Evolutionary conservation across 345 rosid species (phyloP).

Genomic region (Turnera subulata): DNA sequence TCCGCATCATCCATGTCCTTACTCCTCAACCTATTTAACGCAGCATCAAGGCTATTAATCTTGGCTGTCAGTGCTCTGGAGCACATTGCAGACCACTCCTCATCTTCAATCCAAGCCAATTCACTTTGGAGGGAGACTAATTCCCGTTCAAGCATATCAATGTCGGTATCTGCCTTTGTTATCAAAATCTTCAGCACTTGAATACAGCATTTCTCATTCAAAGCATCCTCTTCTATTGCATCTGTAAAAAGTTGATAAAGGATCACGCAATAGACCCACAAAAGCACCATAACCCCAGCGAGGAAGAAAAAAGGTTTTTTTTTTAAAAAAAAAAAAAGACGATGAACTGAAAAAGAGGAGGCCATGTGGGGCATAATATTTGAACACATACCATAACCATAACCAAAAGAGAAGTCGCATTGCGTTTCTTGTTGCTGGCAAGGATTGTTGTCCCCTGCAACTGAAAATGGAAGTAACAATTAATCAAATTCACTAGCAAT

Average conservation of each 20-base stretch:
- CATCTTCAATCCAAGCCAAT: constrained; percentile 46
- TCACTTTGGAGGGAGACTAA: constrained; percentile 39
- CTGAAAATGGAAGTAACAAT: constrained; percentile 13
- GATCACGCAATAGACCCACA: constrained; percentile 5
- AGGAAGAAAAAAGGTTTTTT: no score
- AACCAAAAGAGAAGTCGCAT: constrained; percentile 40
- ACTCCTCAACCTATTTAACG: constrained; percentile 35
- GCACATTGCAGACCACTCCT: constrained; percentile 45
- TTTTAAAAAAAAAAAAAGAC: constrained; percentile 6
- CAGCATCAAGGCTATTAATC: constrained; percentile 29
- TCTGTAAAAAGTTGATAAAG: constrained; percentile 32
- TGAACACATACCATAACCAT: constrained; percentile 39
- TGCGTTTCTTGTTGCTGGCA: constrained; percentile 27
- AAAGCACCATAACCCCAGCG: neutral
- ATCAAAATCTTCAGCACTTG: constrained; percentile 51
- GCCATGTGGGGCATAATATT: neutral
- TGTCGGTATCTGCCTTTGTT: constrained; percentile 45
- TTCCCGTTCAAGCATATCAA: constrained; percentile 45
- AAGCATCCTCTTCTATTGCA: constrained; percentile 49
- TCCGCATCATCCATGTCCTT: constrained; percentile 30
- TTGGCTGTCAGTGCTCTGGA: constrained; percentile 43
- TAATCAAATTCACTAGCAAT: constrained; percentile 11
- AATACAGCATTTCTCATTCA: constrained; percentile 52
- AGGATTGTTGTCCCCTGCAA: constrained; percentile 30
- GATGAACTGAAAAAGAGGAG: neutral